phyloP scores from a whole-genome alignment of 371 early-diverging fungal genomes.

The Mortierella sp. region DNA sequence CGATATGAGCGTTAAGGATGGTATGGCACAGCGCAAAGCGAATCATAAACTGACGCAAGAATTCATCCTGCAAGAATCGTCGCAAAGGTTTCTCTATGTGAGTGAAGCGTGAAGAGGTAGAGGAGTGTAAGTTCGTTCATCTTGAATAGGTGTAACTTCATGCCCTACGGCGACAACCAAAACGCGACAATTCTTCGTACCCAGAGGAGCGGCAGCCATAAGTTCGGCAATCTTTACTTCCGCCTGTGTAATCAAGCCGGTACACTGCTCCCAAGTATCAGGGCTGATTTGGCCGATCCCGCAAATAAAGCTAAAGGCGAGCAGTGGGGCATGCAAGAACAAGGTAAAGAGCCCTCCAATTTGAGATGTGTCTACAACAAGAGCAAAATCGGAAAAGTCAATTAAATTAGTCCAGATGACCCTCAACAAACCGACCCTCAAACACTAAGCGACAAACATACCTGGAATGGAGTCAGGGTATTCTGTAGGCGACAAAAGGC shows the following conservation, averaged over 20 bases:
- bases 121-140: background rate
- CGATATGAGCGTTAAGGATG: constrained; percentile 73
- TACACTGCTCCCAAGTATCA: constrained; percentile 73
- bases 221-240: constrained; percentile 72
- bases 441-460: constrained; percentile 25
- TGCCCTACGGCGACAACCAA: background rate
- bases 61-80: constrained; percentile 90
- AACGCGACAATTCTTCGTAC: constrained; percentile 48
- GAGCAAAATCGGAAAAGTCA: background rate
- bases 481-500: constrained; percentile 90
- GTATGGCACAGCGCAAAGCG: constrained; percentile 86
- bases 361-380: constrained; percentile 74
- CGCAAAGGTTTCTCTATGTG: constrained; percentile 61
- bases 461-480: constrained; percentile 88
- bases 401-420: background rate
- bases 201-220: constrained; percentile 61
- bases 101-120: background rate
- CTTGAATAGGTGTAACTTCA: background rate
- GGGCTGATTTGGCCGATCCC: constrained; percentile 73
- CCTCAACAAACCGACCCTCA: background rate
- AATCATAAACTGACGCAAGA: constrained; percentile 87
- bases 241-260: constrained; percentile 62
- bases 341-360: constrained; percentile 93
- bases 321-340: constrained; percentile 88
- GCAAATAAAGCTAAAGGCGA: constrained; percentile 81